phyloP scores from a whole-genome alignment of 164 flowering plant species.

The Kalanchoe fedtschenkoi region DNA sequence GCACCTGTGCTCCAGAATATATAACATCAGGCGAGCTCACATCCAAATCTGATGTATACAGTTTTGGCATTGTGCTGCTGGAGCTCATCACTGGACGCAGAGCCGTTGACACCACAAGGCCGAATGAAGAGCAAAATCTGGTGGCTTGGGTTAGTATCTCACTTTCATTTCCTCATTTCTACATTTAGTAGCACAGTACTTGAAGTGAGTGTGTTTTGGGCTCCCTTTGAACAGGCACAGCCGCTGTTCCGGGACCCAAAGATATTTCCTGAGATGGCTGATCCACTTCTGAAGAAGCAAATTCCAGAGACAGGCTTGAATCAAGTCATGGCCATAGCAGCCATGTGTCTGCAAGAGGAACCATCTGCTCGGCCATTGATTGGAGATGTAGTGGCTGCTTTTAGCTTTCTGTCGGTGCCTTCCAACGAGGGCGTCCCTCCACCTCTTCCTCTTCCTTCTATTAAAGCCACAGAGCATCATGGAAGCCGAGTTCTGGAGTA shows the following conservation, averaged over 20 bases:
- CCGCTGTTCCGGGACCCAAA: constrained; percentile 41
- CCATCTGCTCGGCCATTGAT: constrained; percentile 42
- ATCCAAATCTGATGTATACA: constrained; percentile 55
- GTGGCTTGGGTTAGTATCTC: constrained; percentile 47
- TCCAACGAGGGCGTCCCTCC: constrained; percentile 8
- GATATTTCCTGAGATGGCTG: constrained; percentile 43
- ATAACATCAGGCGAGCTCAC: constrained; percentile 41
- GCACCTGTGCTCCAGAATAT: constrained; percentile 68
- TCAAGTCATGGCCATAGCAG: constrained; percentile 57
- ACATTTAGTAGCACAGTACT: not conserved
- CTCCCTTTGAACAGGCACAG: constrained; percentile 37
- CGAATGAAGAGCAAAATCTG: constrained; percentile 45
- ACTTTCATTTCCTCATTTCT: not conserved
- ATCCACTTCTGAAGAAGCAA: constrained; percentile 37
- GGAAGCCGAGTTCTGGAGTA: not conserved
- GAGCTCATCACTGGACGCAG: constrained; percentile 65
- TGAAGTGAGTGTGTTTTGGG: not conserved
- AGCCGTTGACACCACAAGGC: constrained; percentile 55
- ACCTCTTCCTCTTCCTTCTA: constrained; percentile 7
- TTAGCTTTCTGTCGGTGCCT: constrained; percentile 30
- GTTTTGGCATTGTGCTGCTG: constrained; percentile 59
- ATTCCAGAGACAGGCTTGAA: constrained; percentile 41
- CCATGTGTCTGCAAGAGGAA: too few species aligned
- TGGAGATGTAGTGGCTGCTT: constrained; percentile 43
- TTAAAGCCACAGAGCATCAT: not conserved